Conservation (phyloP, 306 rosid genomes). For the Ceratonia siliqua region DNA sequence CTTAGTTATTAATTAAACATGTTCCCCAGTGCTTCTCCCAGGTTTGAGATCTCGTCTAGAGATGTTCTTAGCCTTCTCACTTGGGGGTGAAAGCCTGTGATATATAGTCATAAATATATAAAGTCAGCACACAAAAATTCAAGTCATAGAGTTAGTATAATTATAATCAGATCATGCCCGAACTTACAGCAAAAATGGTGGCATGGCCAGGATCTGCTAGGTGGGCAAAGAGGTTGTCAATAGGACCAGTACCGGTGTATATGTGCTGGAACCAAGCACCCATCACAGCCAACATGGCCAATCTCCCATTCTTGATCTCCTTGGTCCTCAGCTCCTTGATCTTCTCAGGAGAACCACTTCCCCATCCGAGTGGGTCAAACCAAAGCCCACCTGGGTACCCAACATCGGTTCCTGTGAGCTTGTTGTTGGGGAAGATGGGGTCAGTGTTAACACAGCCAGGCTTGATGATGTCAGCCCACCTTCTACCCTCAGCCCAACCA, state of each 20-base stretch:
- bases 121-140: constrained; percentile 20
- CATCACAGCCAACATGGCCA: constrained; percentile 78
- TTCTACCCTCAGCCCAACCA: constrained; percentile 77
- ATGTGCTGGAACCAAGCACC: constrained; percentile 83
- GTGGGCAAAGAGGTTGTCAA: constrained; percentile 74
- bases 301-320: constrained; percentile 71
- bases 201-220: constrained; percentile 85
- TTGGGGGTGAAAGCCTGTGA: constrained; percentile 76
- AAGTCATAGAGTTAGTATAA: not conserved
- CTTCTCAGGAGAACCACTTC: constrained; percentile 68
- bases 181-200: constrained; percentile 64
- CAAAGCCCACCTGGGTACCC: constrained; percentile 76
- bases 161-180: not conserved
- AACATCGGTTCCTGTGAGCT: constrained; percentile 72
- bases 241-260: constrained; percentile 70
- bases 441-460: constrained; percentile 71
- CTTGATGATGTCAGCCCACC: constrained; percentile 75
- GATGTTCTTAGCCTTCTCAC: constrained; percentile 38
- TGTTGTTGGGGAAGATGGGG: constrained; percentile 78
- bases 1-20: constrained; percentile 4
- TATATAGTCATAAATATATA: not conserved
- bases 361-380: constrained; percentile 80
- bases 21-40: constrained; percentile 32
- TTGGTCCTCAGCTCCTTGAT: constrained; percentile 69
- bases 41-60: constrained; percentile 16